Evolutionary conservation across 768 basidiomycete species (phyloP).

Genomic region (Russula ochroleuca): DNA sequence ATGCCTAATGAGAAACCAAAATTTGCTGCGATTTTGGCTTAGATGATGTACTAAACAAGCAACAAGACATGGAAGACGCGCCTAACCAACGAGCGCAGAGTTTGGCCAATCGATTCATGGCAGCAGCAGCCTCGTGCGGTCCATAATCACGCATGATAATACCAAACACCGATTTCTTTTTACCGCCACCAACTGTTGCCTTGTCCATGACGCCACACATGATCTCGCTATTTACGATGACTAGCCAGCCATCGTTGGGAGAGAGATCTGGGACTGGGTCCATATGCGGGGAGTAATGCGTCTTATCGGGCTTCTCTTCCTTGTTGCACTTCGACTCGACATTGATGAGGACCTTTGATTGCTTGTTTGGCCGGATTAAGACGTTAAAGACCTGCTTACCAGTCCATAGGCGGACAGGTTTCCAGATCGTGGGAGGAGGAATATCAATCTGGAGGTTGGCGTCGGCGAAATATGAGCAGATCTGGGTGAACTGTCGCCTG

Average conservation of each 20-base stretch:
- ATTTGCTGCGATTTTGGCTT: slow-evolving; percentile 61
- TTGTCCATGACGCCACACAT: slow-evolving; percentile 99
- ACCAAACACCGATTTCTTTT: slow-evolving; percentile 99
- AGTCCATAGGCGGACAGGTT: slow-evolving; percentile 91
- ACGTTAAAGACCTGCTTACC: slow-evolving; percentile 99
- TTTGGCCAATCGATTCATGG: slow-evolving; percentile 96
- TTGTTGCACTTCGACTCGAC: slow-evolving; percentile 96
- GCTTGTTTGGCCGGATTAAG: slow-evolving; percentile 89
- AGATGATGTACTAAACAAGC: background rate
- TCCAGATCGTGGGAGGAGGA: slow-evolving; percentile 91
- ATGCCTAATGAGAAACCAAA: slow-evolving; percentile 97
- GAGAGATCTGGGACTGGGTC: slow-evolving; percentile 76
- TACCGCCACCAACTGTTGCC: slow-evolving; percentile 93
- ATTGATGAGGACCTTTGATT: slow-evolving; percentile 82
- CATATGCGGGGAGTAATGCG: slow-evolving; percentile 56
- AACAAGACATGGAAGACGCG: slow-evolving; percentile 33
- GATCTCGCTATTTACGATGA: slow-evolving; percentile 95
- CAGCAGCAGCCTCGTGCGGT: slow-evolving; percentile 85
- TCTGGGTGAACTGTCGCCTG: slow-evolving; percentile 91
- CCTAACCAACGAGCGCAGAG: slow-evolving; percentile 92
- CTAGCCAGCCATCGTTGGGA: slow-evolving; percentile 97
- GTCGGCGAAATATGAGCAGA: slow-evolving; percentile 91
- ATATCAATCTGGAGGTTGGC: slow-evolving; percentile 91
- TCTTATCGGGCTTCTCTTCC: slow-evolving; percentile 65
- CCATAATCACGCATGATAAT: slow-evolving; percentile 98